These are phyloP conservation scores for Linnemannia exigua DNA, from an alignment of 192 early-diverging fungal species.

Conservation along the genomic window DNA sequence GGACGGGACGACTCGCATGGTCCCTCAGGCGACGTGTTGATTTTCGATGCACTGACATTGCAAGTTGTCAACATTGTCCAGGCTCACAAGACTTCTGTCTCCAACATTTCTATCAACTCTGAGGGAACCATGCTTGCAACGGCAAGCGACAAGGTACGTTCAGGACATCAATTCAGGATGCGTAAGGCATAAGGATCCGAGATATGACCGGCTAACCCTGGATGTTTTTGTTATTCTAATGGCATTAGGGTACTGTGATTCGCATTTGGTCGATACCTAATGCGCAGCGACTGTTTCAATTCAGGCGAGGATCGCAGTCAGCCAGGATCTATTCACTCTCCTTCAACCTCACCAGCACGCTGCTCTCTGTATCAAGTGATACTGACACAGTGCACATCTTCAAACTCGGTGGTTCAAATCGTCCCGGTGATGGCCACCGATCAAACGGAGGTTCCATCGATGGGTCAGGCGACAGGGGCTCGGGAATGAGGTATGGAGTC, in stretches of 20 bases:
- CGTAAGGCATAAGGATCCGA: neutral
- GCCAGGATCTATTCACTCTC: constrained; percentile 93
- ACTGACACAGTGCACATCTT: constrained; percentile 98
- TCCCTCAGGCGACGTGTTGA: constrained; percentile 86
- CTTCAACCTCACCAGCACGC: constrained; percentile 80
- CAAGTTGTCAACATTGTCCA: constrained; percentile 95
- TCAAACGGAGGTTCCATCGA: constrained; percentile 32
- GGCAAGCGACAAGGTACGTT: constrained; percentile 91
- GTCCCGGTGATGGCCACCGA: constrained; percentile 11
- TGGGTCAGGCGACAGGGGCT: constrained; percentile 10
- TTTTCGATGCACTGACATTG: constrained; percentile 91
- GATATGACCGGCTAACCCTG: neutral
- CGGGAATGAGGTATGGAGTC: constrained; percentile 44
- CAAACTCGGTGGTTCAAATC: constrained; percentile 62
- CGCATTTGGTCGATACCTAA: constrained; percentile 92
- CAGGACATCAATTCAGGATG: neutral
- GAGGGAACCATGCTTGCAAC: constrained; percentile 96
- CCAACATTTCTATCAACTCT: constrained; percentile 87
- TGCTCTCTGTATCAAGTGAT: constrained; percentile 89
- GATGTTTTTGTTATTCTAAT: constrained; percentile 6
- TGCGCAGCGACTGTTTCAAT: constrained; percentile 91
- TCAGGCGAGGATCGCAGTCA: constrained; percentile 94
- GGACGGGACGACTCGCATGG: constrained; percentile 62
- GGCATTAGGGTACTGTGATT: constrained; percentile 90
- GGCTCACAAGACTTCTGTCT: constrained; percentile 94